phyloP scores from a whole-genome alignment of 805 yeast species.

The Lachancea sp. region DNA sequence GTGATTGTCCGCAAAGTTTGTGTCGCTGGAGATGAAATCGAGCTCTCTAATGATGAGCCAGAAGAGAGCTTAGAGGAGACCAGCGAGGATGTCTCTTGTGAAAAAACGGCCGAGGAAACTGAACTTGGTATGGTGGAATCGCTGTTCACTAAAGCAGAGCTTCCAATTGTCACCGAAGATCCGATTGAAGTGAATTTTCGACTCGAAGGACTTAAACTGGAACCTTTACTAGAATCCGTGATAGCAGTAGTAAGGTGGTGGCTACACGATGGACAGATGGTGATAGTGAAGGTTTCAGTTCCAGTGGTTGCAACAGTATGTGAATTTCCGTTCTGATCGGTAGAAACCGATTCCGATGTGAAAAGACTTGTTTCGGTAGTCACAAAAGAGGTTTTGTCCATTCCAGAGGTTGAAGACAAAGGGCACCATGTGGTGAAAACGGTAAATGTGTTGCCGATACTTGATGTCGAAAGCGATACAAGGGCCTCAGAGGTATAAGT shows the following conservation, averaged over 20 bases:
- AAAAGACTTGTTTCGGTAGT: conserved; percentile 9
- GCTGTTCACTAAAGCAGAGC: too few species aligned
- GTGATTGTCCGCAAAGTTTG: neutral
- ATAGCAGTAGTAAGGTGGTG: neutral
- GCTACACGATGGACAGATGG: conserved; percentile 13
- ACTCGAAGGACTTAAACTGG: neutral
- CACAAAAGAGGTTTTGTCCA: conserved; percentile 1
- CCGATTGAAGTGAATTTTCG: neutral
- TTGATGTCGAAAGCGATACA: conserved; percentile 6
- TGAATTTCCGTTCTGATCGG: conserved; percentile 2
- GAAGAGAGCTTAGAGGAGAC: too few species aligned
- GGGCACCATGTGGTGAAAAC: conserved; percentile 19
- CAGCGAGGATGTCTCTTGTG: too few species aligned
- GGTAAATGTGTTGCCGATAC: conserved; percentile 4
- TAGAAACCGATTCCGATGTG: conserved; percentile 3
- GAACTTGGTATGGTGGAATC: too few species aligned
- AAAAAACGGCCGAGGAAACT: too few species aligned
- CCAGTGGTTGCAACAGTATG: conserved; percentile 7
- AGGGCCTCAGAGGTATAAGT: conserved; percentile 4
- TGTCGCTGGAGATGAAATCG: neutral
- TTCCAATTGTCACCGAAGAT: too few species aligned
- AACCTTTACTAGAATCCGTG: neutral
- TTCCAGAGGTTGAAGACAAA: neutral
- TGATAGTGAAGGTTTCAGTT: conserved; percentile 12
- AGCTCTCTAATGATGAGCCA: neutral